Base-by-base conservation (phyloP, 169 alveolate genomes). In the Cryptosporidium xiaoi region DNA sequence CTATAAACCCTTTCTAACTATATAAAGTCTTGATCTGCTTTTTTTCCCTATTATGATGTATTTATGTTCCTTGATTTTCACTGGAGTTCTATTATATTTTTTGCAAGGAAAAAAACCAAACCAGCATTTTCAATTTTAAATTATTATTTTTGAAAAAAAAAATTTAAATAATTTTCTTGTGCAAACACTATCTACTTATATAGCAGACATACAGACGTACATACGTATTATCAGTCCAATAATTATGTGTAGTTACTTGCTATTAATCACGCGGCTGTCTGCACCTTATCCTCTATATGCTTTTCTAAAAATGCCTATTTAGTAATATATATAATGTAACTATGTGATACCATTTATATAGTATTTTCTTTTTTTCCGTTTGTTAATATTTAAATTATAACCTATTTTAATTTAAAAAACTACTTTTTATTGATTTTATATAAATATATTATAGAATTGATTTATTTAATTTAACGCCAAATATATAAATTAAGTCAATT, bases 161-260 rank as follows among this genome's bases (percentile, higher is more conserved):
- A 24, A 24, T 24, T 24, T 69, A 51, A 34, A 53, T 51, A 55
- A 51, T 40, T 40, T 24, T 71, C 64, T 77, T 77, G 87, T 77
- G 87, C 87, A 56, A 77, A 77, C 48, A 40, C 69, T 77, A 77
- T 77, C 71, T 77, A 77, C 83, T 69, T 55, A 77, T 44, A 62
- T 56, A 77, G 87, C 87, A 77, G 87, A 77, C 87, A 77, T 77
- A 77, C 87, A 77, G 87, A 77, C 87, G 87, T 77, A 77, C 87
- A 77, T 56, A 77, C 87, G 87, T 77, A 77, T 77, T 77, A 71
- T 58, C 87, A 58, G 87, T 62, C 87, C 87, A 77, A 77, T 62
- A 60, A 46, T 24, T 60, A 77, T 77, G 87, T 77, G 71, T 56
- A 62, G 87, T 77, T 77, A 77, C 87, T 77, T 77, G 87, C 87